Conservation (phyloP, 331 rosid genomes). For the Pyracantha coccinea region DNA sequence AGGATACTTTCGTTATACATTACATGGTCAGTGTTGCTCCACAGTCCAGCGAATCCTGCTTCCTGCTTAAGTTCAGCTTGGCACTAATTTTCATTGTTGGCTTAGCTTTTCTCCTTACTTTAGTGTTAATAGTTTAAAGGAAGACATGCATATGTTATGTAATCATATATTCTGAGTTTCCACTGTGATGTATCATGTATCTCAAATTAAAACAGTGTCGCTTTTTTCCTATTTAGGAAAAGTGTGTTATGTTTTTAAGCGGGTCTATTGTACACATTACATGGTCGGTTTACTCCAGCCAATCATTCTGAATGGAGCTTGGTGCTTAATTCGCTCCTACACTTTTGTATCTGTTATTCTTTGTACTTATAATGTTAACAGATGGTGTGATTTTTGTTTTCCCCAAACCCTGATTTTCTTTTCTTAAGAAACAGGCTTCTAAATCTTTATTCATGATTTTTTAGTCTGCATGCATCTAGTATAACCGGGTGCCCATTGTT, state of each 20-base stretch:
- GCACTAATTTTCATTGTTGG: background rate
- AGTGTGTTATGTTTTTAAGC: background rate
- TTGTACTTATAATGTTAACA: background rate
- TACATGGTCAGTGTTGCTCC: background rate
- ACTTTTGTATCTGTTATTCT: background rate
- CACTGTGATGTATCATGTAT: background rate
- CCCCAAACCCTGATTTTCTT: background rate
- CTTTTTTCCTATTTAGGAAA: background rate
- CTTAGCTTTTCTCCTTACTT: background rate
- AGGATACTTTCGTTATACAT: background rate
- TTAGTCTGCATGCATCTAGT: background rate
- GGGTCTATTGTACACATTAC: background rate
- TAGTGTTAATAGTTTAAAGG: background rate
- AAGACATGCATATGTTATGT: too few relatives aligned
- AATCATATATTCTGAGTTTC: too few relatives aligned
- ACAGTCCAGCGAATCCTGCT: background rate
- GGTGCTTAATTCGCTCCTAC: background rate
- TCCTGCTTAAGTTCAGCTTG: background rate
- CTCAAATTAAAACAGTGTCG: background rate
- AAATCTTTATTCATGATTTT: background rate
- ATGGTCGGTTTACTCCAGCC: background rate
- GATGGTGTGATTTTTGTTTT: background rate
- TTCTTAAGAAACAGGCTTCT: background rate
- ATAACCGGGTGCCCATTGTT: background rate
- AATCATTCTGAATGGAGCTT: background rate